Base-by-base conservation (phyloP, 495 filamentous ascomycete species). In the Corynascus novoguineensis region DNA sequence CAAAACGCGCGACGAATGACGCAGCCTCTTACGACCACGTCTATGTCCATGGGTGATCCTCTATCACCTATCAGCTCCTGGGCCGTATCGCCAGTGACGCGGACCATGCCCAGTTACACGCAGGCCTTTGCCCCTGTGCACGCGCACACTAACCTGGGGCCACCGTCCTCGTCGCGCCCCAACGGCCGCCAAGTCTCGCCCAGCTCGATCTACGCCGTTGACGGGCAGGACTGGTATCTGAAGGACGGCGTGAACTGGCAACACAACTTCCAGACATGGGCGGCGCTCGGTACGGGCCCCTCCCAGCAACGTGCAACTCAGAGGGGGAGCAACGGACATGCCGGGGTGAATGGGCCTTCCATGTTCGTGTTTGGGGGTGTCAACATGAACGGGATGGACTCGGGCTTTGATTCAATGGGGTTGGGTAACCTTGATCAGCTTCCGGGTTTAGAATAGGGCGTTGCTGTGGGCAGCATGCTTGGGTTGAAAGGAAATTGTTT, bases 211-310 rank as follows among this genome's bases (percentile, higher is more conserved):
- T 75, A 72, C 52, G 70, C 68, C 12, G 69, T 76, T 40, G 76
- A 78, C 51, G 74, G 76, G 12, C 73, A 76, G 58, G 75, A 77
- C 22, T 78, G 76, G 76, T 78, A 76, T 57, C 61, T 78, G 5
- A 78, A 76, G 45, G 76, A 78, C 37, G 71, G 74, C 22, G 76
- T 75, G 5, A 74, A 67, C 41, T 78, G 76, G 76, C 75, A 77
- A 32, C 69, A 75, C n/a, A 64, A 72, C 15, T 78, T 78, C 50
- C 67, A 74, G 44, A 59, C 69, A 4, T 78, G 75, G 75, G 69
- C n/a, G n/a, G n/a, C 62, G 5, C 57, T 70, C 51, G 60, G 59
- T 15, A 56, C 50, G 31, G 41, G 46, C 48, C 24, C 44, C 44
- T 24, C 7, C 8, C 12, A 1, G 22, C 22, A 21, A 5, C 5